Percentiles rank a stretch among this genome's conserved stretches.
phyloP scores from a whole-genome alignment of 2,329 filamentous ascomycete species.

The Stromatinia cepivora region DNA sequence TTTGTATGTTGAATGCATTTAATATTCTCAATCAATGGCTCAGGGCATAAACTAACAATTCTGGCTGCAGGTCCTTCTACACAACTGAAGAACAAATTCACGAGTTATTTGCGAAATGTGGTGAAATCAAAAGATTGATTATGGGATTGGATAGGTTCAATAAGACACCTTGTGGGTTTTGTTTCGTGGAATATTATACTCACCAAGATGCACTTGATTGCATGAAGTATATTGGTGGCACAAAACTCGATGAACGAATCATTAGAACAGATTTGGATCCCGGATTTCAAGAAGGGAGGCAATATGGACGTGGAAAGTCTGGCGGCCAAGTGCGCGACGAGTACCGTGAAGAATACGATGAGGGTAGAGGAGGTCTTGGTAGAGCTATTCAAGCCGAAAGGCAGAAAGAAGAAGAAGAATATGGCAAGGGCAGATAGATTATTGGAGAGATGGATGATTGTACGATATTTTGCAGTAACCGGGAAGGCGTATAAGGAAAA shows the following conservation, averaged over 20 bases:
- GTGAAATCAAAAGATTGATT: conserved; percentile 95
- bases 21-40: background rate
- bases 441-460: conserved; percentile 26
- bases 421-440: conserved; percentile 55
- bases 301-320: conserved; percentile 93
- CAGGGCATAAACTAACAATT: conserved; percentile 10
- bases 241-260: conserved; percentile 95
- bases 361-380: conserved; percentile 86
- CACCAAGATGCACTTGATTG: conserved; percentile 97
- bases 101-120: conserved; percentile 92
- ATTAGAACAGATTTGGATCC: conserved; percentile 95
- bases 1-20: conserved; percentile 59
- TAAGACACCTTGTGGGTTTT: conserved; percentile 98
- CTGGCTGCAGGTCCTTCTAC: conserved; percentile 74
- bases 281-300: conserved; percentile 91
- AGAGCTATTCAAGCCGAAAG: conserved; percentile 70
- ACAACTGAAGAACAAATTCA: conserved; percentile 99
- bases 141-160: conserved; percentile 97
- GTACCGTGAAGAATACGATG: conserved; percentile 95
- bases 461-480: conserved; percentile 9
- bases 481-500: conserved; percentile 19
- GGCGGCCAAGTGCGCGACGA: conserved; percentile 97
- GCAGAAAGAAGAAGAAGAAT: conserved; percentile 58
- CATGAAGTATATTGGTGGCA: conserved; percentile 97
- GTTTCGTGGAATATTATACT: conserved; percentile 99